phyloP scores from a whole-genome alignment of 148 eudicot genomes.

The Fagopyrum esculentum region DNA sequence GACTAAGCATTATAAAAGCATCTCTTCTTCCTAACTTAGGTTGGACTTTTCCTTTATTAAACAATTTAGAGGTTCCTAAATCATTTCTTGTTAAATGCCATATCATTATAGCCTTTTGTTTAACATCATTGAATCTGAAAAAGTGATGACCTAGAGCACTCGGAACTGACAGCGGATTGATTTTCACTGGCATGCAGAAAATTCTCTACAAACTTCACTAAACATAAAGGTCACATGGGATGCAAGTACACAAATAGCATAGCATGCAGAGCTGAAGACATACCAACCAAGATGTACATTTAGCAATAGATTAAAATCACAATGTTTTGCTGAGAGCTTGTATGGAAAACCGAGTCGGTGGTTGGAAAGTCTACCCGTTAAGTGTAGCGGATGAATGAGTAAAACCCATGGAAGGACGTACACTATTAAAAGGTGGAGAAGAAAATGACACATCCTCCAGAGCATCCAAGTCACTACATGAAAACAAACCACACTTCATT shows the following conservation, averaged over 20 bases:
- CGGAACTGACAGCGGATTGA: neutral
- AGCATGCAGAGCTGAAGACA: neutral
- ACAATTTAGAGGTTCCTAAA: neutral
- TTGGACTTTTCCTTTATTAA: neutral
- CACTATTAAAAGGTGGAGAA: slow-evolving; percentile 20
- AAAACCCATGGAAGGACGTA: slow-evolving; percentile 19
- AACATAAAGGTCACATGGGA: neutral
- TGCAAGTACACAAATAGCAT: neutral
- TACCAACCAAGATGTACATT: neutral
- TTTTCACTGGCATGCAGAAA: neutral
- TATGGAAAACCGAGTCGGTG: neutral
- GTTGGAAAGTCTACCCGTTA: slow-evolving; percentile 25
- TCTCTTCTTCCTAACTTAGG: neutral
- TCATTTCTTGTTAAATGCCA: neutral
- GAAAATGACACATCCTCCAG: slow-evolving; percentile 18
- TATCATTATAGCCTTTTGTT: neutral
- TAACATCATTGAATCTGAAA: neutral
- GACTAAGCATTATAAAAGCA: neutral
- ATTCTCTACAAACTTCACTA: neutral
- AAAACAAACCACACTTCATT: slow-evolving; percentile 5
- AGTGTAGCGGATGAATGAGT: slow-evolving; percentile 23
- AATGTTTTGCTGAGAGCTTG: neutral
- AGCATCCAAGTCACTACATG: slow-evolving; percentile 33
- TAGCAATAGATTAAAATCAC: neutral
- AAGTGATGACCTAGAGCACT: neutral